A percentile compares a stretch with the other conserved stretches of the same genome.
Conservation (phyloP, 495 filamentous ascomycete species). For the Physcia stellaris region DNA sequence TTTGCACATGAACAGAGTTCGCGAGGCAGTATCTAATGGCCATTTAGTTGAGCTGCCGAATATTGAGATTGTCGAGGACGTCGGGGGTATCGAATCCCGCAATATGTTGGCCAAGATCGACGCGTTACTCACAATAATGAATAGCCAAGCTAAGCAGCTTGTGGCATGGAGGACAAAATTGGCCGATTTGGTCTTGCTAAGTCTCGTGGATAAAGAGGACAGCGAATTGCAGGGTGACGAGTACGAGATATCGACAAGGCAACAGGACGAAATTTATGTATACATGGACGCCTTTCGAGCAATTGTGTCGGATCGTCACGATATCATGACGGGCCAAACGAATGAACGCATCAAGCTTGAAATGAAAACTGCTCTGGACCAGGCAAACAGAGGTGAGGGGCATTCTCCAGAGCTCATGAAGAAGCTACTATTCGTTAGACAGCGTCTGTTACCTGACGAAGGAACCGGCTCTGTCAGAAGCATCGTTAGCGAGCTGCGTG, state of each 20-base stretch:
- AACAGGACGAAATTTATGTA: constrained; percentile 73
- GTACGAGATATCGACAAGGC: constrained; percentile 72
- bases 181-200: constrained; percentile 51
- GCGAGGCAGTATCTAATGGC: constrained; percentile 30
- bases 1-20: constrained; percentile 28
- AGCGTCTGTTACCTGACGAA: constrained; percentile 40
- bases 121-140: constrained; percentile 39
- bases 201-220: constrained; percentile 73
- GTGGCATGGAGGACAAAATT: constrained; percentile 60
- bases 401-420: constrained; percentile 58
- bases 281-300: constrained; percentile 67
- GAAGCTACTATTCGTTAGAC: constrained; percentile 42
- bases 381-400: constrained; percentile 49
- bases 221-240: constrained; percentile 75
- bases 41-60: constrained; percentile 51
- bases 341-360: constrained; percentile 77
- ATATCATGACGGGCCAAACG: constrained; percentile 56
- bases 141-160: constrained; percentile 54
- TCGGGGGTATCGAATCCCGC: constrained; percentile 49
- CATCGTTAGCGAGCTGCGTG: constrained; percentile 54
- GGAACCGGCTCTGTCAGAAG: constrained; percentile 51
- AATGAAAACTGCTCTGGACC: constrained; percentile 37
- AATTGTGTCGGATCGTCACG: constrained; percentile 63
- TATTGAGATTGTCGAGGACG: constrained; percentile 33
- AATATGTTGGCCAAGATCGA: constrained; percentile 42